Evolutionary conservation across 176 grass and related monocot genomes (phyloP), one percentile per base, ranked within the genome.

Genomic region (Aegilops longissima): DNA sequence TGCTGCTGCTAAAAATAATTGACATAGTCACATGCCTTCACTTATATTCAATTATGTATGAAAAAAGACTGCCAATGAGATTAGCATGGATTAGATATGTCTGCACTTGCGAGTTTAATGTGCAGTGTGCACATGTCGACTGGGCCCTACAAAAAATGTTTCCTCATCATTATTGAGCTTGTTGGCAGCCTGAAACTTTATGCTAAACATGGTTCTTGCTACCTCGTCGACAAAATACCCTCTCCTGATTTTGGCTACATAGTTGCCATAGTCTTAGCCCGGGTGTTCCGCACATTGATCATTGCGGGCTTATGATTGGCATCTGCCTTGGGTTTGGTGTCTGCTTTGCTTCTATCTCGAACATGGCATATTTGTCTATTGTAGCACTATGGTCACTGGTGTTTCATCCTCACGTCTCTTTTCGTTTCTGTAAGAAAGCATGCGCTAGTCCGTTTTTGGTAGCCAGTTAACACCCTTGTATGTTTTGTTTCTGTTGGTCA

Each of bases 401-500:
- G 1, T 51, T 51, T 16, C 47, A 51, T 17, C 49, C 49, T 51
- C 47, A 0, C 47, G 1, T 51, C 13, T 52, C 49, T 52, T 52
- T 52, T 52, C 49, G 14, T 0, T 17, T 52, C 49, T 52, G 3
- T 36, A 73, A 56, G 59, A 82, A 61, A 74, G 3, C 45, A 51
- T 9, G 18, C 24, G 18, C 23, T 12, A 21, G 2, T 21, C 4
- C 76, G 24, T 70, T 44, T 30, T 83, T 9, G 61, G n/a, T 86
- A 64, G 66, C 29, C 16, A 77, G 75, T 70, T 66, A 30, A n/a
- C 77, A 82, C 73, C 29, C 59, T 67, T 68, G n/a, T 12, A 47
- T 12, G 12, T 8, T 20, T 21, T 59, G 51, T 42, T 80, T 87
- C 49, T 47, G 29, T 83, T 85, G 25, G 27, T 66, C 79, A 93